phyloP scores from a whole-genome alignment of 2,329 filamentous ascomycete genomes.

The Madurella mycetomatis region DNA sequence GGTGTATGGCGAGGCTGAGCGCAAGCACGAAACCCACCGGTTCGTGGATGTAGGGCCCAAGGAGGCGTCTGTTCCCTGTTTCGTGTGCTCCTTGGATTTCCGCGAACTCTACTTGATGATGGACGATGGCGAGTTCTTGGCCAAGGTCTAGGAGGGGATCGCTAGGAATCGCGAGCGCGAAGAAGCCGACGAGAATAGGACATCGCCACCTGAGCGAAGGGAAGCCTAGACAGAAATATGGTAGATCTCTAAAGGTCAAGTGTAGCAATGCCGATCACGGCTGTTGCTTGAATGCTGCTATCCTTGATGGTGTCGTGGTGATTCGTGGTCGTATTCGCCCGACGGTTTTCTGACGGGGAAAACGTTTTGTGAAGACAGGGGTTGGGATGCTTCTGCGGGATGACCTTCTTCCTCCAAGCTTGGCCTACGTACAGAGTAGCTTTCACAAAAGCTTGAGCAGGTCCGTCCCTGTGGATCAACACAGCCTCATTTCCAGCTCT shows the following conservation, averaged over 20 bases:
- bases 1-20: conserved; percentile 8
- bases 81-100: conserved; percentile 10
- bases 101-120: conserved; percentile 12
- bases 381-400: too few species aligned
- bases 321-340: too few species aligned
- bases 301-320: too few species aligned
- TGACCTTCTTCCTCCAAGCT: too few species aligned
- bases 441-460: not conserved
- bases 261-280: too few species aligned
- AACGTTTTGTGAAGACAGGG: too few species aligned
- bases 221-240: too few species aligned
- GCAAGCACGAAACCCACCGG: conserved; percentile 11
- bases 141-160: not conserved
- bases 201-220: not conserved
- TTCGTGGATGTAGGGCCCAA: conserved; percentile 12
- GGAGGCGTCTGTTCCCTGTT: not conserved
- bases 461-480: not conserved
- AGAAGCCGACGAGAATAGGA: not conserved
- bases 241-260: too few species aligned
- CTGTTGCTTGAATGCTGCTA: too few species aligned
- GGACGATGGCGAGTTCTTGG: conserved; percentile 7
- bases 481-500: conserved; percentile 1
- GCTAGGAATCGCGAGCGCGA: not conserved
- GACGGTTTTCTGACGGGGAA: too few species aligned
- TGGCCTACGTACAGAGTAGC: too few species aligned